phyloP scores from a whole-genome alignment of 441 rosid genomes.

The Aleurites moluccanus region DNA sequence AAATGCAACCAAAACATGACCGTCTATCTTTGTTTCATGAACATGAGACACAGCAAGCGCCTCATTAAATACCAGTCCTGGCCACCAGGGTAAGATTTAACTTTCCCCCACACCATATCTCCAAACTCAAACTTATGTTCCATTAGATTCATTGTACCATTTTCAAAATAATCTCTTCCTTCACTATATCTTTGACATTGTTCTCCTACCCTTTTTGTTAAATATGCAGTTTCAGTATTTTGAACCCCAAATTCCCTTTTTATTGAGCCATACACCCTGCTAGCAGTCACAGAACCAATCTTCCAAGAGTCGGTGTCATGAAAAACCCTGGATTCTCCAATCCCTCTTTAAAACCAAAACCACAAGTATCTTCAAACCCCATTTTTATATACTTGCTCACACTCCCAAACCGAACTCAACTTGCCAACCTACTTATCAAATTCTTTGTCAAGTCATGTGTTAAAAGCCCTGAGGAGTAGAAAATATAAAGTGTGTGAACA shows the following conservation, averaged over 20 bases:
- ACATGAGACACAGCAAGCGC: conserved; percentile 29
- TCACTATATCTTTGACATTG: neutral
- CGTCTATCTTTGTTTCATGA: conserved; percentile 29
- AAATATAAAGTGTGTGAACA: too few relatives aligned
- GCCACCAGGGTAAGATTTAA: neutral
- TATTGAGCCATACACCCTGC: neutral
- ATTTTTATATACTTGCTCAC: neutral
- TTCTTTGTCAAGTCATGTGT: neutral
- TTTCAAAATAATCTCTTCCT: neutral
- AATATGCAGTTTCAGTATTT: conserved; percentile 6
- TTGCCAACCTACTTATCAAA: neutral
- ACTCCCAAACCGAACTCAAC: neutral
- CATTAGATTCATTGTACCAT: neutral
- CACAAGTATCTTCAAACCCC: neutral
- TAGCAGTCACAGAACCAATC: conserved; percentile 3
- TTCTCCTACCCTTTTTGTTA: conserved; percentile 32
- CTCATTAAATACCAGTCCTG: conserved; percentile 24
- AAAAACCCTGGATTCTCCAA: neutral
- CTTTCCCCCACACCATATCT: neutral
- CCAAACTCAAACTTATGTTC: neutral
- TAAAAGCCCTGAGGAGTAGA: too few relatives aligned
- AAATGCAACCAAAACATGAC: conserved; percentile 41
- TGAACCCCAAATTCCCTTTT: conserved; percentile 11
- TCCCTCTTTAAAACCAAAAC: neutral
- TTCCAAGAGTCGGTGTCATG: neutral